A percentile compares a stretch with the other conserved stretches of the same genome.
Conservation (phyloP, 306 rosid genomes). For the Parietaria judaica region DNA sequence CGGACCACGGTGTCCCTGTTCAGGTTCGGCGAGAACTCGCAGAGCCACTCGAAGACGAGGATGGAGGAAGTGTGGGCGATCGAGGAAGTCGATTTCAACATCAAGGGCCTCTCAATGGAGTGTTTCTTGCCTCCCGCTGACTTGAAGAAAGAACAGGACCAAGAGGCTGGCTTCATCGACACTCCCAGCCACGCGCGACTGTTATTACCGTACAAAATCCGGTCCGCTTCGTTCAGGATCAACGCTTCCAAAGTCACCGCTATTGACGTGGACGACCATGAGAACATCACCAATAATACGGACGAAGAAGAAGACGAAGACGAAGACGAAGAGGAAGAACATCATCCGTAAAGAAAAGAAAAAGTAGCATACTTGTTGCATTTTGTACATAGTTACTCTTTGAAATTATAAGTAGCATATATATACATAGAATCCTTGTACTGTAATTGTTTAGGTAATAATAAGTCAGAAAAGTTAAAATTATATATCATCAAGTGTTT, state of each 20-base stretch:
- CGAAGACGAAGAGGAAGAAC: constrained; percentile 13
- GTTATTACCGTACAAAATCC: constrained; percentile 42
- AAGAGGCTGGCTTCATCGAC: constrained; percentile 11
- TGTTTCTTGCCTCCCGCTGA: constrained; percentile 86
- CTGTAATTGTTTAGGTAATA: no score
- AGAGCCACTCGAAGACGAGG: constrained; percentile 51
- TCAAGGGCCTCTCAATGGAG: constrained; percentile 68
- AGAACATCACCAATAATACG: constrained; percentile 13
- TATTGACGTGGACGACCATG: constrained; percentile 45
- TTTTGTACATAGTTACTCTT: constrained; percentile 2
- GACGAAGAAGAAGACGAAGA: constrained; percentile 35
- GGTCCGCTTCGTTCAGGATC: constrained; percentile 55
- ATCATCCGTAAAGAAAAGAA: background rate
- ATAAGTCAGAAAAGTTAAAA: no score
- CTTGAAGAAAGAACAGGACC: constrained; percentile 43
- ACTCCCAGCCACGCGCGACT: background rate
- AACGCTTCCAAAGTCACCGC: constrained; percentile 68
- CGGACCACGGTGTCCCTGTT: constrained; percentile 55
- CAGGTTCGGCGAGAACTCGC: constrained; percentile 54
- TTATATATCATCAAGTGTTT: no score
- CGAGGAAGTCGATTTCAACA: constrained; percentile 82
- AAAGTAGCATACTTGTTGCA: background rate
- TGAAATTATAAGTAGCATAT: no score
- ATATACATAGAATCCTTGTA: no score
- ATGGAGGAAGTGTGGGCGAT: constrained; percentile 87